Base-by-base conservation (phyloP, 2,329 filamentous ascomycete genomes). In the Chrysosporium queenslandicum region DNA sequence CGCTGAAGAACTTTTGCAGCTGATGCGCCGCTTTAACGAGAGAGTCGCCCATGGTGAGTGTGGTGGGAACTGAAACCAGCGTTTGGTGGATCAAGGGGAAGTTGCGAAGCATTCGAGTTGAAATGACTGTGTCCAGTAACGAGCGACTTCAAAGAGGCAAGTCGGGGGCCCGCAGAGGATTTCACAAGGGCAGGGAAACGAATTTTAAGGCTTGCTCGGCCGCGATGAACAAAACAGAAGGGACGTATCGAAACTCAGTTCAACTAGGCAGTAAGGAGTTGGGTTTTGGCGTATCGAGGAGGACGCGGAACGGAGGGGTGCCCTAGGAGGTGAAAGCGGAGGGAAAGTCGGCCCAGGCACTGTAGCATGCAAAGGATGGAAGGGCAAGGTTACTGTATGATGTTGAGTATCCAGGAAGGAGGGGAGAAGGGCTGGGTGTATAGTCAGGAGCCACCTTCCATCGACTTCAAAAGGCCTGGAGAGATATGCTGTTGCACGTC, bases 1-100 rank as follows among this genome's bases (percentile, higher is more conserved):
- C 68, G 36, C 65, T 64, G 55, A 71, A 71, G 40, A 71, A 61
- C 52, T 68, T 62, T 58, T 68, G 68, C 63, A 71, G 60, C 52
- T 66, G 64, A 53, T 66, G 67, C 60, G 69, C 61, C 55, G 69
- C 65, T 56, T 66, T 71, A 55, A 64, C 58, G 43, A 71, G 61
- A 51, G 66, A 60, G 37, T 48, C 53, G 12, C 43, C 55, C 56
- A 58, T 58, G 39, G 25, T 30, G 42, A 47, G 16, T 30, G 50
- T 14, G 41, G 25, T 9, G 18, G 18, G 39, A 27, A 8, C 18
- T 43, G 14, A 27, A 25, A 16, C 14, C 18, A 37, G 20, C 7
- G 16, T 16, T 25, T 25, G 39, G n/a, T 34, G 27, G 36, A 21
- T 41, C 32, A 34, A n/a, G n/a, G 32, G 20, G 21, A 18, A 20